Evolutionary conservation across 169 alveolate species (phyloP).

Genomic region (Cytauxzoon felis): DNA sequence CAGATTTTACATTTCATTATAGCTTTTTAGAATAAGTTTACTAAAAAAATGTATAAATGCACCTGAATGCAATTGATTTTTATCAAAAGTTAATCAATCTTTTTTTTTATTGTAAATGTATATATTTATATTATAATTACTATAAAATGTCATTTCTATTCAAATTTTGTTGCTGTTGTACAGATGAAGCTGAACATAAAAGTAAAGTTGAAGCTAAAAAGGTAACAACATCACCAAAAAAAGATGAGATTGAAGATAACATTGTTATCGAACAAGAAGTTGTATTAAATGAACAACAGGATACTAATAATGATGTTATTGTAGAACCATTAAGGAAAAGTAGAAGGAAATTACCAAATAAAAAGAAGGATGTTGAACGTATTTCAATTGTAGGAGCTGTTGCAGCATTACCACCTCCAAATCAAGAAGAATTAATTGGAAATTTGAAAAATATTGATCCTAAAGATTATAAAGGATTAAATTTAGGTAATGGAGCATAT

Average conservation of each 20-base stretch:
- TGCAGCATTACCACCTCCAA: conserved; percentile 61
- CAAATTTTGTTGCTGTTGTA: conserved; percentile 46
- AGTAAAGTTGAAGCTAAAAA: neutral
- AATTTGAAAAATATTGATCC: conserved; percentile 21
- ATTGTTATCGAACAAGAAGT: neutral
- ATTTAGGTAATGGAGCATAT: conserved; percentile 45
- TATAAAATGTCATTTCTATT: conserved; percentile 27
- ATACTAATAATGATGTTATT: conserved; percentile 1
- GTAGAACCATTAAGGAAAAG: neutral
- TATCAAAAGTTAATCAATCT: neutral
- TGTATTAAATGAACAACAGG: neutral
- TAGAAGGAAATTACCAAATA: conserved; percentile 21
- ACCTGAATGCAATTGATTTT: conserved; percentile 32
- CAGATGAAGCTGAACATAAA: neutral
- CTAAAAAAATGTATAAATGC: neutral
- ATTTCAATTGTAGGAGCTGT: conserved; percentile 53
- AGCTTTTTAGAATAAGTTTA: conserved; percentile 1
- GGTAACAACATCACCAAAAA: neutral
- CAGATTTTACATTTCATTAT: conserved; percentile 32
- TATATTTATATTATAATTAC: conserved; percentile 1
- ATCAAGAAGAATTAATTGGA: conserved; percentile 40
- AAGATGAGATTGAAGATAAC: neutral
- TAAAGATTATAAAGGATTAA: conserved; percentile 7
- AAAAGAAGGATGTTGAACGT: conserved; percentile 6
- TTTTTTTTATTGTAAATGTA: neutral